Evolutionary conservation across 257 asterid genomes (phyloP).

Genomic region (Cordia subcordata): DNA sequence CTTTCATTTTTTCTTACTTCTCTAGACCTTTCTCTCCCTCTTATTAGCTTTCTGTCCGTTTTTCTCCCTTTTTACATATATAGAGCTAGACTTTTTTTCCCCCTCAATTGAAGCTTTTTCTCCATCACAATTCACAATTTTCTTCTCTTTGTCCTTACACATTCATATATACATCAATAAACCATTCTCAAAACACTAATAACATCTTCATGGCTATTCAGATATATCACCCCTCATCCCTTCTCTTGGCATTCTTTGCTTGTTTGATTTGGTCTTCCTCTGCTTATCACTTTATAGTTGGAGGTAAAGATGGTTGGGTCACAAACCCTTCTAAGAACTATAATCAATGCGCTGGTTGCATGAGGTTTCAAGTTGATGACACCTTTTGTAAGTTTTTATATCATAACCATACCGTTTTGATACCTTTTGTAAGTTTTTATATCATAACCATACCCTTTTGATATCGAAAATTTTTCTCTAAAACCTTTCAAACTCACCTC

Average conservation of each 20-base stretch:
- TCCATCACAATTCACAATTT: no score
- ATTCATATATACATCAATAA: no score
- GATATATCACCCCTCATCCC: neutral
- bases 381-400: conserved; percentile 35
- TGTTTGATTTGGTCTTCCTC: conserved; percentile 9
- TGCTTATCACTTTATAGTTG: conserved; percentile 17
- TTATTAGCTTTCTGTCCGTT: no score
- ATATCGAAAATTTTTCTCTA: neutral
- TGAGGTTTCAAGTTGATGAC: conserved; percentile 35
- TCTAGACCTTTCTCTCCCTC: no score
- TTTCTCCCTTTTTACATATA: no score
- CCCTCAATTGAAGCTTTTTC: neutral
- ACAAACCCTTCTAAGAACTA: conserved; percentile 25
- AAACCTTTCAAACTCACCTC: no score
- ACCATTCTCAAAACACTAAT: neutral
- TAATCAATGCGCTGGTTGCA: conserved; percentile 29
- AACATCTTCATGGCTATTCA: neutral
- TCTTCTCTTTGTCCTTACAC: neutral
- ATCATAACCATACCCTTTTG: no score
- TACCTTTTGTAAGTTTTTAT: no score
- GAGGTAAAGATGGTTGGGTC: conserved; percentile 37
- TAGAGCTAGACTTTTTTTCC: no score
- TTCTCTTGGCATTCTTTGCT: conserved; percentile 14
- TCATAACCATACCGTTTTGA: no score
- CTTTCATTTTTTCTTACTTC: no score